Conservation (phyloP, 2,329 filamentous ascomycete genomes). For the Macrophomina pseudophaseolina region DNA sequence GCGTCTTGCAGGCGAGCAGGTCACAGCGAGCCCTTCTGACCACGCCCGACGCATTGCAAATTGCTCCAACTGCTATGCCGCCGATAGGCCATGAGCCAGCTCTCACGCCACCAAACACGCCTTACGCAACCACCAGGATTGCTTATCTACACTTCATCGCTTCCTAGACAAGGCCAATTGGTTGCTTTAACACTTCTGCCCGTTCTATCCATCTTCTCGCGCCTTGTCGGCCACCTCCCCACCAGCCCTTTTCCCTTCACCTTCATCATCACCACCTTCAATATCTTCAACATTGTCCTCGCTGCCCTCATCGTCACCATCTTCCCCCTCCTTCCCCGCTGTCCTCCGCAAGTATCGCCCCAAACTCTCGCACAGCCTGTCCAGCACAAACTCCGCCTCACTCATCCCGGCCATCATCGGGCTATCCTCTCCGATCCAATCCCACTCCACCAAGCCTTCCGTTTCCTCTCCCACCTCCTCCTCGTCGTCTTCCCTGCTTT, state of each 20-base stretch:
- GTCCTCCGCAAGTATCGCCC: slow-evolving; percentile 37
- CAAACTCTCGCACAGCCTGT: slow-evolving; percentile 69
- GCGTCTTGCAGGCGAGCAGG: not conserved
- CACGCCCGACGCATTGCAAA: not conserved
- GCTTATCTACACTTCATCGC: not conserved
- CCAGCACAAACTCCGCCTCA: slow-evolving; percentile 71
- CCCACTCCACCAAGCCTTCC: slow-evolving; percentile 69
- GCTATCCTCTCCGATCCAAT: slow-evolving; percentile 73
- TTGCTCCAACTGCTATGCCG: not conserved
- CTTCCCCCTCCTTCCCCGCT: not conserved
- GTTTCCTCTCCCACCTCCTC: slow-evolving; percentile 55
- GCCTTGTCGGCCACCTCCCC: not conserved
- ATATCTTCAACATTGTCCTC: not conserved
- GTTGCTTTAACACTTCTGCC: not conserved
- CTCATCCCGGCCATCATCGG: slow-evolving; percentile 67
- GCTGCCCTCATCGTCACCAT: not conserved
- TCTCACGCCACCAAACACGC: not conserved
- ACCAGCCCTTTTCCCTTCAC: not conserved
- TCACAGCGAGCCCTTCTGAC: slow-evolving; percentile 10
- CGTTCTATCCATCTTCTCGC: not conserved
- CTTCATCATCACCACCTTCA: not conserved
- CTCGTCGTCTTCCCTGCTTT: slow-evolving; percentile 26
- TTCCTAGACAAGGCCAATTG: not conserved
- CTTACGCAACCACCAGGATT: not conserved
- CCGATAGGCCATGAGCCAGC: not conserved